Evolutionary conservation across 192 early-diverging fungal species (phyloP).

Genomic region (Podochytrium sp.): DNA sequence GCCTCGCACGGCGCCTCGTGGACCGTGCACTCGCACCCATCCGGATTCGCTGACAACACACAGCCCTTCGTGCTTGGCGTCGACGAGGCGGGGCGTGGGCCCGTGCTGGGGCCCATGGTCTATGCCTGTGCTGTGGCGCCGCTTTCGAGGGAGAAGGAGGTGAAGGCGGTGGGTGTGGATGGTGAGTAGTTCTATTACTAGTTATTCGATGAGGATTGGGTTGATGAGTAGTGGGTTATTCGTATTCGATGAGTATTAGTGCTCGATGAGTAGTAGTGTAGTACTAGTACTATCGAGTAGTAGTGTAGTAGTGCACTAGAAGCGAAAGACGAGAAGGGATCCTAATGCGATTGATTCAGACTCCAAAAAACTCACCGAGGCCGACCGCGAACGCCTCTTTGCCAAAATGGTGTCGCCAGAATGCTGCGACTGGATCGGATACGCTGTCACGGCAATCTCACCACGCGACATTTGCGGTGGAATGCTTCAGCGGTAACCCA

Average conservation of each 20-base stretch:
- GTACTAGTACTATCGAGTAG: background rate
- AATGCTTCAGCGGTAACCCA: constrained; percentile 90
- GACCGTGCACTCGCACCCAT: background rate
- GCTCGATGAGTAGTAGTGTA: too few relatives aligned
- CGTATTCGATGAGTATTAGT: too few relatives aligned
- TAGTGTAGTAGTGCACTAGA: background rate
- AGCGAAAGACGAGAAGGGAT: too few relatives aligned
- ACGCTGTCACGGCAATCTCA: constrained; percentile 79
- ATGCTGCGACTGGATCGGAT: constrained; percentile 69
- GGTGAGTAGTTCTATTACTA: constrained; percentile 62
- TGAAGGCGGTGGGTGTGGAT: constrained; percentile 80
- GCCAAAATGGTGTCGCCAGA: constrained; percentile 51
- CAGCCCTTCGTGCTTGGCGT: constrained; percentile 56
- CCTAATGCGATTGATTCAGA: constrained; percentile 54
- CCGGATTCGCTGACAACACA: background rate
- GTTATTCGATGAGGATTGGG: background rate
- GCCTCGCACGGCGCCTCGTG: background rate
- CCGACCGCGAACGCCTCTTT: constrained; percentile 74
- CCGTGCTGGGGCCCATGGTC: constrained; percentile 97
- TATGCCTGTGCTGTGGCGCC: constrained; percentile 89
- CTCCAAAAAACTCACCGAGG: constrained; percentile 90
- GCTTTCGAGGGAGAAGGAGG: constrained; percentile 59
- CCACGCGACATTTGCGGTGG: constrained; percentile 90
- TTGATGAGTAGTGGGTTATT: too few relatives aligned
- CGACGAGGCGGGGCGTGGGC: constrained; percentile 97